Conservation (phyloP, 148 eudicot species). For the Spergularia marina region DNA sequence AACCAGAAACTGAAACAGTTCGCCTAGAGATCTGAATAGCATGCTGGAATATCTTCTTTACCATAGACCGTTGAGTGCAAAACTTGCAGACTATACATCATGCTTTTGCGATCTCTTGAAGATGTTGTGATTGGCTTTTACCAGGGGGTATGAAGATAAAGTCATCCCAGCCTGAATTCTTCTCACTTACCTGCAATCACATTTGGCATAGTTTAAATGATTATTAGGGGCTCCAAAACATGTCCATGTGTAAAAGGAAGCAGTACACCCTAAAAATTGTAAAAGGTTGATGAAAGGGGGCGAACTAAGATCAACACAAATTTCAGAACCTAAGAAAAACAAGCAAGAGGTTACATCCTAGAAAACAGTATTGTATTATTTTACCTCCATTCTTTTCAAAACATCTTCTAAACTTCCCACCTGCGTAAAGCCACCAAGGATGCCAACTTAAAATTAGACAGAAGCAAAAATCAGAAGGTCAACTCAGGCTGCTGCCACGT, state of each 20-base stretch:
- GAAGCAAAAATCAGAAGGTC: background rate
- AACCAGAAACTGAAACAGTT: conserved; percentile 1
- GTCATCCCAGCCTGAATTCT: conserved; percentile 93
- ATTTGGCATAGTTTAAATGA: background rate
- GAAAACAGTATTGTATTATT: background rate
- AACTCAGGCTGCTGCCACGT: background rate
- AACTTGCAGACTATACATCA: conserved; percentile 27
- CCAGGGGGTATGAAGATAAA: conserved; percentile 93
- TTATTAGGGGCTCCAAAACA: too few species aligned
- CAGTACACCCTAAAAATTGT: background rate
- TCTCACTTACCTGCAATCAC: conserved; percentile 58
- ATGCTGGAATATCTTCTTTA: background rate
- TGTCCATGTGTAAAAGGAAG: too few species aligned
- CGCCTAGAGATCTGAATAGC: background rate
- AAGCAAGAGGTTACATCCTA: background rate
- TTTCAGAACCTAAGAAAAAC: background rate
- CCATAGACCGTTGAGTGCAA: too few species aligned
- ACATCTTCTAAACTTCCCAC: conserved; percentile 97
- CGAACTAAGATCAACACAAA: background rate
- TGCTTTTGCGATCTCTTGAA: conserved; percentile 64
- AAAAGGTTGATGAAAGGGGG: background rate
- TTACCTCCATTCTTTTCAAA: conserved; percentile 95
- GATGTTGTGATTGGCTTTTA: conserved; percentile 84
- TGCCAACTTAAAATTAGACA: background rate
- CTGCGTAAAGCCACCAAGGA: conserved; percentile 33